Evolutionary conservation across 108 stramenopile genomes (phyloP), one percentile per base, ranked within the genome.

Genomic region (Nitzschia putrida): DNA sequence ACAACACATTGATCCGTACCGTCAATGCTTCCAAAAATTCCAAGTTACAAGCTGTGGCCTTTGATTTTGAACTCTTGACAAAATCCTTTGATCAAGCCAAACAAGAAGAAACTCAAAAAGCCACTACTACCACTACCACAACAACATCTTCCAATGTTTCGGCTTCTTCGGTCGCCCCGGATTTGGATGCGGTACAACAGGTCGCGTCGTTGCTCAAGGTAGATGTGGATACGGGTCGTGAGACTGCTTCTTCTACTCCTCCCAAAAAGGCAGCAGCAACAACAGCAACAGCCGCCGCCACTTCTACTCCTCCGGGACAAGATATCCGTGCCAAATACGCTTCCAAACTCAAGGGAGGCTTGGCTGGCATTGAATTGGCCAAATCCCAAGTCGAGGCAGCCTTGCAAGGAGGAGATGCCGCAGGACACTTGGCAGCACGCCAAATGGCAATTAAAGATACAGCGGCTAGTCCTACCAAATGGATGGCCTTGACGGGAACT

Each of bases 301-400:
- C 37, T 16, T 40, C 57, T 53, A 50, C 76, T 44, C 20, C 42
- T 49, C 24, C 57, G n/a, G 61, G 54, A 18, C 14, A 54, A 37
- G 93, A 94, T 53, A 74, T 91, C 34, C 82, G 93, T 61, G 80
- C 85, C 43, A 94, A 94, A 64, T 94, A 94, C 64, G 87, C 90
- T 53, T 20, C 72, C 26, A 88, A 87, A 57, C 69, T 87, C 16
- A 77, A 86, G 24, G 89, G 86, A 47, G 86, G 92, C 10, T 55
- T 92, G 7, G 81, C 86, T 23, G 91, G 87, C 26, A 61, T 90
- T 20, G 89, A 94, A 70, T 57, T 83, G 34, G 83, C 80, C 53
- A 94, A 94, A 29, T 77, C 61, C 11, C 80, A 89, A 76, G 77
- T 74, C 14, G 87, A 81, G 45, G 80, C 85, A 20, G 64, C 66